These are phyloP conservation scores for Apiospora kogelbergensis DNA, from an alignment of 2,329 filamentous ascomycete genomes.

Conservation along the genomic window DNA sequence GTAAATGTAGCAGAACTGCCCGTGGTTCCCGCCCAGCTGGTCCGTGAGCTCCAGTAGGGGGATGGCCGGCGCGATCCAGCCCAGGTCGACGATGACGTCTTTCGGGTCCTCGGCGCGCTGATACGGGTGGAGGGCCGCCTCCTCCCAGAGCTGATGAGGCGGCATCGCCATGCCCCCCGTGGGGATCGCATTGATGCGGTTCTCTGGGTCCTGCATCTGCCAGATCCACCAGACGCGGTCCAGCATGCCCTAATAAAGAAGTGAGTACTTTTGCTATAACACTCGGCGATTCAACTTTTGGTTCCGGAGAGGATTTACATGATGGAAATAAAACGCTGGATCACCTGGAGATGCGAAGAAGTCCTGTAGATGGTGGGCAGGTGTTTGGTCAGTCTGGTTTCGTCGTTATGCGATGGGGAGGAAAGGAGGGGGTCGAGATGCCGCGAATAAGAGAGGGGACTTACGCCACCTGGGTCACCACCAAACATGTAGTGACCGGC, in stretches of 20 bases:
- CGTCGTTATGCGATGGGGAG: neutral
- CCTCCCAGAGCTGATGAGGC: neutral
- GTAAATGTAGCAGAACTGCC: constrained; percentile 8
- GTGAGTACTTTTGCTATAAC: no score
- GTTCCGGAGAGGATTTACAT: no score
- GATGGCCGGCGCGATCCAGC: neutral
- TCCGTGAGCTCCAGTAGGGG: neutral
- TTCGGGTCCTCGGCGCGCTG: neutral
- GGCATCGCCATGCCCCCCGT: constrained; percentile 5
- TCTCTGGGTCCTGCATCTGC: constrained; percentile 36
- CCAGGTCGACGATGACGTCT: neutral
- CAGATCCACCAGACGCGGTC: constrained; percentile 43
- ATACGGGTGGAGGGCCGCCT: neutral
- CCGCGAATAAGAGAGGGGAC: neutral
- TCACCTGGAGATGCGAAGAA: constrained; percentile 37
- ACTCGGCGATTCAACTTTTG: no score
- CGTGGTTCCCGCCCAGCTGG: neutral
- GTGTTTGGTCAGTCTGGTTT: no score
- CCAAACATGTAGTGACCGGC: constrained; percentile 37
- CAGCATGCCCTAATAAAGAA: no score
- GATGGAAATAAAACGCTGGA: constrained; percentile 41
- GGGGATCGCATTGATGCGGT: neutral
- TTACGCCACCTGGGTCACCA: constrained; percentile 36
- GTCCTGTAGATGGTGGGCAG: constrained; percentile 11
- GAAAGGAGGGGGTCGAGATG: neutral